A percentile compares a stretch with the other conserved stretches of the same genome.
Evolutionary conservation across 371 early-diverging fungal species (phyloP).

Genomic region (Apophysomyces variabilis): DNA sequence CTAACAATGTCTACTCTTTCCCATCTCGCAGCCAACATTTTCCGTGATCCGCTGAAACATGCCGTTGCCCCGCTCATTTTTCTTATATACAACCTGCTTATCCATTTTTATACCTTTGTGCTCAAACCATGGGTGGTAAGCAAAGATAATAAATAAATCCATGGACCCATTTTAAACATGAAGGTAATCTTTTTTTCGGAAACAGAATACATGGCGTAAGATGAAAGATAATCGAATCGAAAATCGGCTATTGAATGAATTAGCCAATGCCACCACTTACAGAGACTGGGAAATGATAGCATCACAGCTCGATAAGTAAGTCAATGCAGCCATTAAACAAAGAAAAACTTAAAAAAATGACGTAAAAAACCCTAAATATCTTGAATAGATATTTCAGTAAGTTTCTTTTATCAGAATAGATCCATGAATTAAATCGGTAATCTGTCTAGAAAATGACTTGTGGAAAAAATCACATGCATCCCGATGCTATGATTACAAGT

Average conservation of each 20-base stretch:
- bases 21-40: not conserved
- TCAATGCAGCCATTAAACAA: too few relatives aligned
- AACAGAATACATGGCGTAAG: conserved; percentile 33
- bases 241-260: conserved; percentile 40
- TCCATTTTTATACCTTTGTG: conserved; percentile 26
- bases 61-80: conserved; percentile 36
- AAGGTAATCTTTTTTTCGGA: not conserved
- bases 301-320: conserved; percentile 55
- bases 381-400: not conserved
- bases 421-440: not conserved
- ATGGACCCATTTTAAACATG: not conserved
- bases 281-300: conserved; percentile 65
- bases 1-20: conserved; percentile 1
- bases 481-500: conserved; percentile 69
- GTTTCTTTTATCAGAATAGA: not conserved
- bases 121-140: conserved; percentile 35
- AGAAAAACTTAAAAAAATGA: too few relatives aligned
- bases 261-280: conserved; percentile 56
- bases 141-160: too few relatives aligned
- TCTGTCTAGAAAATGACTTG: conserved; percentile 49
- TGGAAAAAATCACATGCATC: conserved; percentile 62
- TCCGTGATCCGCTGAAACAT: conserved; percentile 32
- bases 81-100: conserved; percentile 25
- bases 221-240: conserved; percentile 40
- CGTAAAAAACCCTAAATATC: too few relatives aligned